Base-by-base conservation (phyloP, 2,329 filamentous ascomycete species). In the Talaromyces sp. region DNA sequence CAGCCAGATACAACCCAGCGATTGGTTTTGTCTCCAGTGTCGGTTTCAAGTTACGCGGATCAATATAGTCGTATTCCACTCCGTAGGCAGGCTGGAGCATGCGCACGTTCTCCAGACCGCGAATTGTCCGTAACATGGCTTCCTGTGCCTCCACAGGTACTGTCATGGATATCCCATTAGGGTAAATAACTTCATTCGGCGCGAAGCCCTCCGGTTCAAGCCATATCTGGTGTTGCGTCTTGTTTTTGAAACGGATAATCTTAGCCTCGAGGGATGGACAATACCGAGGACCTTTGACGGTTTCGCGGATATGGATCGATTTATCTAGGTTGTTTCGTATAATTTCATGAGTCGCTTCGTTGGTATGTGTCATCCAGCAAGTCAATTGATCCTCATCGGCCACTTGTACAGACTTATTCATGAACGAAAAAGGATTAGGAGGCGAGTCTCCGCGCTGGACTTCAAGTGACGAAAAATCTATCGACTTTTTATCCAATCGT, bases 51-150 rank as follows among this genome's bases (percentile, higher is more conserved):
- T 89, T 88, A 54, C 94, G 87, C 17, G 94, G 94, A 69, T 99
- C 94, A 17, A 99, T 90, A 72, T 99, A 99, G 76, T 97, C 94
- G 73, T 99, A 99, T 72, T 99, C 94, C 1, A 99, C 94, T 7
- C 94, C 94, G 68, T 99, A 99, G 8, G 93, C 94, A 1, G 93
- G 88, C 68, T 97, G 93, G 6, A 96, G 82, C 92, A 99, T 97
- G 25, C 80, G 85, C 4, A 91, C 91, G 60, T 92, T 85, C 69
- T 97, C 93, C 1, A 99, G 81, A 0, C 94, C 94, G n/a, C 77
- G 81, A 56, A 99, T 88, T 0, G 91, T 96, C 57, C 86, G 88
- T n/a, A 99, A 79, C 69, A 95, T 85, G 53, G 87, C 83, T 66
- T 89, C 87, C 71, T 99, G 94, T 0, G 89, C 91, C 58, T 93